Conservation (phyloP, 2,329 filamentous ascomycete species). For the Huntiella omanensis region DNA sequence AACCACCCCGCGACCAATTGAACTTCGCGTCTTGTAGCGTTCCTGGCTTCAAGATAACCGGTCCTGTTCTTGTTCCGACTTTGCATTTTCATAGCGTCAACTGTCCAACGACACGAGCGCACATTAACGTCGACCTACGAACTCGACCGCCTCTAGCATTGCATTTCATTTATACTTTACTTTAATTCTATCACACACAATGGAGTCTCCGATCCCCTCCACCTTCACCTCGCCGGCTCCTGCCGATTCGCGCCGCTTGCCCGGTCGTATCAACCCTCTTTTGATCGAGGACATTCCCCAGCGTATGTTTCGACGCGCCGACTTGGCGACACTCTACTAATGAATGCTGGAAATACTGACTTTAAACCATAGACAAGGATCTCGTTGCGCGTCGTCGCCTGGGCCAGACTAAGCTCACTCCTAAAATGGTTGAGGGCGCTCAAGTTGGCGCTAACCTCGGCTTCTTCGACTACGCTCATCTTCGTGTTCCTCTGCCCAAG, state of each 20-base stretch:
- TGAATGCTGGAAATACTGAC: background rate
- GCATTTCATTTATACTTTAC: background rate
- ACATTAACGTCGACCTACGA: background rate
- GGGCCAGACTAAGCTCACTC: slow-evolving; percentile 76
- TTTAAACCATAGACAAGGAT: slow-evolving; percentile 36
- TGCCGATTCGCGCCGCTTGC: slow-evolving; percentile 25
- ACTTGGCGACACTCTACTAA: background rate
- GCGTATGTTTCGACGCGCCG: slow-evolving; percentile 10
- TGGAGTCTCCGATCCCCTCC: slow-evolving; percentile 8
- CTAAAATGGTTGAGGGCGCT: slow-evolving; percentile 54
- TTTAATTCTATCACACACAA: slow-evolving; percentile 1
- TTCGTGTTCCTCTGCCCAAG: slow-evolving; percentile 80
- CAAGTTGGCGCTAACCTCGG: slow-evolving; percentile 58
- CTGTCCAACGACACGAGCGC: background rate
- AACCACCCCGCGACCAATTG: too few relatives aligned
- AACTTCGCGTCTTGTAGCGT: too few relatives aligned
- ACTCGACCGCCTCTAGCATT: background rate
- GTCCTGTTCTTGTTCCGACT: too few relatives aligned
- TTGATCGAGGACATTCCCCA: slow-evolving; percentile 39
- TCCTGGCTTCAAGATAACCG: too few relatives aligned
- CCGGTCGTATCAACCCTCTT: slow-evolving; percentile 40
- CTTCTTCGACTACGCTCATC: slow-evolving; percentile 87
- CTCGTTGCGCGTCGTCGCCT: slow-evolving; percentile 72
- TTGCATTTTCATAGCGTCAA: background rate
- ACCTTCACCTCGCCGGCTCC: slow-evolving; percentile 14